These are phyloP conservation scores for Candida mesenterica DNA, from an alignment of 1,139 yeast genomes.

Conservation along the genomic window DNA sequence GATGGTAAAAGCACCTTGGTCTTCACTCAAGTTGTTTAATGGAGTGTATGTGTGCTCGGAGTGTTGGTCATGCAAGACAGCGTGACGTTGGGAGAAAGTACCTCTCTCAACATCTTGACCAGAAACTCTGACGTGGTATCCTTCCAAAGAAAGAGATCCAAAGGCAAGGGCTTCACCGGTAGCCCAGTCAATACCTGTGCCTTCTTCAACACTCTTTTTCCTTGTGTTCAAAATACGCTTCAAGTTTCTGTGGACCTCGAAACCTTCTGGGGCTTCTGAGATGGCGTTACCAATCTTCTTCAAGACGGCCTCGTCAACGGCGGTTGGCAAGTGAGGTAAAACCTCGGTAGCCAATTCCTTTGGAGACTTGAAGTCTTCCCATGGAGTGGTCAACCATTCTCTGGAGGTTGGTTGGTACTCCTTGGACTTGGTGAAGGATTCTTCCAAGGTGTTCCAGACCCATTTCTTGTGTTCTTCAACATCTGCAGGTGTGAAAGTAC, in stretches of 20 bases:
- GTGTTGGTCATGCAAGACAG: slow-evolving; percentile 94
- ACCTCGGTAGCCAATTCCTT: slow-evolving; percentile 94
- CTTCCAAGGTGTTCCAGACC: slow-evolving; percentile 96
- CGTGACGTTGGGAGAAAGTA: slow-evolving; percentile 99
- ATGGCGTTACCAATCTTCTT: slow-evolving; percentile 76
- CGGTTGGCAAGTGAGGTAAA: slow-evolving; percentile 95
- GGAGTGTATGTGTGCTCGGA: slow-evolving; percentile 84
- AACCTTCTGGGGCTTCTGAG: slow-evolving; percentile 84
- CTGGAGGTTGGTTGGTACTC: slow-evolving; percentile 89
- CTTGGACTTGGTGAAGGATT: slow-evolving; percentile 80
- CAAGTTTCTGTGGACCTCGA: slow-evolving; percentile 91
- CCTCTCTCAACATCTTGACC: slow-evolving; percentile 99
- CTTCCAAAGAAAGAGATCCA: slow-evolving; percentile 89
- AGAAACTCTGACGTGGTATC: slow-evolving; percentile 93
- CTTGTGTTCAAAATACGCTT: slow-evolving; percentile 90
- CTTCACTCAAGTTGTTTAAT: slow-evolving; percentile 70
- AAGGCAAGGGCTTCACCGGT: slow-evolving; percentile 99
- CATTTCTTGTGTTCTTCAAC: slow-evolving; percentile 95
- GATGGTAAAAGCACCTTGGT: slow-evolving; percentile 85
- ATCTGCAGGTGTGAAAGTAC: slow-evolving; percentile 84
- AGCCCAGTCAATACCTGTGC: slow-evolving; percentile 98
- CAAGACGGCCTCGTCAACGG: slow-evolving; percentile 69
- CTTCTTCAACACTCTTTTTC: slow-evolving; percentile 86
- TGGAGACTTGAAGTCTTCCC: slow-evolving; percentile 99
- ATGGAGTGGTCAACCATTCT: slow-evolving; percentile 98